These are phyloP conservation scores for Lentinula novae-zelandiae DNA, from an alignment of 1,284 basidiomycete species.

Conservation along the genomic window DNA sequence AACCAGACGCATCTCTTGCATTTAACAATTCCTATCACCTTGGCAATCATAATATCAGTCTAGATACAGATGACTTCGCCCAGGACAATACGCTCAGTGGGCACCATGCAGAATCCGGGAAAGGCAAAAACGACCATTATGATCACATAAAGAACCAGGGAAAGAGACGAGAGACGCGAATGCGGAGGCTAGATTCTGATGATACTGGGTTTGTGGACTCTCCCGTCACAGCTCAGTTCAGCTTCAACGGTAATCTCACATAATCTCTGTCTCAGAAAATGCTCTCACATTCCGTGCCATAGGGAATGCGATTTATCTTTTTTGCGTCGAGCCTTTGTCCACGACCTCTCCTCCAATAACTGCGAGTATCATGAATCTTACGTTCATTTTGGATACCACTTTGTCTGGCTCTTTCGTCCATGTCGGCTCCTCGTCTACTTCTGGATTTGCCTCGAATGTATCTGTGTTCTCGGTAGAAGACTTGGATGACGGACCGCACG, in stretches of 20 bases:
- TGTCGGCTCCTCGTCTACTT: slow-evolving; percentile 12
- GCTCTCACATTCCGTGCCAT: not conserved
- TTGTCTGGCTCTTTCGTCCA: slow-evolving; percentile 9
- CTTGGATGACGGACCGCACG: slow-evolving; percentile 37
- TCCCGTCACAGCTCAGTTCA: slow-evolving; percentile 39
- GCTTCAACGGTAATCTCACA: slow-evolving; percentile 42
- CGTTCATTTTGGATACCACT: slow-evolving; percentile 28
- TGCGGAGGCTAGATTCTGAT: slow-evolving; percentile 27
- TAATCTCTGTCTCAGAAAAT: not conserved
- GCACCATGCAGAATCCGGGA: not conserved
- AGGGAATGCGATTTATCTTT: slow-evolving; percentile 36
- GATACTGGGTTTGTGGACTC: slow-evolving; percentile 33
- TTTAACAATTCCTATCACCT: slow-evolving; percentile 10
- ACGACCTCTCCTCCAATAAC: slow-evolving; percentile 10
- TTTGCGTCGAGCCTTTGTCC: slow-evolving; percentile 29
- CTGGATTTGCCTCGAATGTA: slow-evolving; percentile 24
- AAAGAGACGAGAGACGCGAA: not conserved
- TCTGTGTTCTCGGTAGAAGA: slow-evolving; percentile 33
- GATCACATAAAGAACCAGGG: not conserved
- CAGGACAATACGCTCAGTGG: not conserved
- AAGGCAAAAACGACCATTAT: not conserved
- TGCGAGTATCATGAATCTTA: slow-evolving; percentile 29
- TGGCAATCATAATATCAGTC: slow-evolving; percentile 3
- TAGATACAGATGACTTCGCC: slow-evolving; percentile 1
- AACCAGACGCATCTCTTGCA: not conserved